Evolutionary conservation across 495 filamentous ascomycete species (phyloP), one percentile per base, ranked within the genome.

Genomic region (Jackrogersella multiformis): DNA sequence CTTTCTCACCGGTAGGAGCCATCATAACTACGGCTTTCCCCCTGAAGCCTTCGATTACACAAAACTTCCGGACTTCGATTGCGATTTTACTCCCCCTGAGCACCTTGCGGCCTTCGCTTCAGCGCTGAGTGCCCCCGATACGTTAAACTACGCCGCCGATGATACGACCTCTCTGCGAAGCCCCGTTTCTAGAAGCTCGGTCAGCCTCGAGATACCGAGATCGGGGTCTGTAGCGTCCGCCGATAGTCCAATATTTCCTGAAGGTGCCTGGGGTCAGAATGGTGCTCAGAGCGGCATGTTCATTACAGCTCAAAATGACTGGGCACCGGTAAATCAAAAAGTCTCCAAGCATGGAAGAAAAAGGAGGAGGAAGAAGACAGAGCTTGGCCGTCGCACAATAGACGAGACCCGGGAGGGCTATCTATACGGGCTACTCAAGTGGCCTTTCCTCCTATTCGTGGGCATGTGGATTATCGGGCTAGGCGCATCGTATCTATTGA

Each of bases 371-470:
- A 70, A 68, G 56, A 77, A 68, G 70, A 74, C 60, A 18, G 64
- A 61, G 41, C 56, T 80, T 3, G 78, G 80, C 15, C 65, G 73
- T 10, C 82, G 90, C 52, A 88, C 87, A 53, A 91, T 87, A 64
- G 95, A 99, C 74, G 95, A 99, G 77, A 97, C 94, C 2, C 82
- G 95, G 48, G 95, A 99, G 78, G 95, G 95, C 0, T 92, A 94
- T 68, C 83, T 96, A 12, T 98, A 99, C 75, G 84, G 83, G 1
- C 72, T 98, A 23, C 79, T 97, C 44, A 96, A 97, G 75, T 97
- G 93, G 92, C 96, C 95, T 5, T 85, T 99, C 61, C 79, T 99
- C 26, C 68, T 91, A 15, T 79, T 89, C 26, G 93, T 97, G 0
- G 82, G 89, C 42, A 85, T 88, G 10, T 98, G 93, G 93, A 86